Evolutionary conservation across 2,329 filamentous ascomycete species (phyloP), one percentile per base, ranked within the genome.

Genomic region (Polychaeton citri): DNA sequence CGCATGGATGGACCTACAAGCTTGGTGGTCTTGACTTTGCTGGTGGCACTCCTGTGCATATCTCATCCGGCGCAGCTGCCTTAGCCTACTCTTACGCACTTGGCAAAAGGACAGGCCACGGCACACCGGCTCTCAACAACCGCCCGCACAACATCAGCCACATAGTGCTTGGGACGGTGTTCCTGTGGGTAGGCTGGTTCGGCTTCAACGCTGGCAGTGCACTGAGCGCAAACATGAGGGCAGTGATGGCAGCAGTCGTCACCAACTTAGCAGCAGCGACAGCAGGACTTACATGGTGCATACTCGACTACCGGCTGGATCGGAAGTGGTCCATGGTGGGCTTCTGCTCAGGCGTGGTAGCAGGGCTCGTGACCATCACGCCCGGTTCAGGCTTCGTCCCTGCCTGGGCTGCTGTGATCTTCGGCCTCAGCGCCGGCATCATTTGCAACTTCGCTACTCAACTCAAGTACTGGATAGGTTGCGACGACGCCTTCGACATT

Each of bases 181-280:
- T 94, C 63, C 76, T 94, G 12, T 94, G 86, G 85, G 81, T 93
- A 12, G 86, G 86, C 36, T 94, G 85, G 86, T 92, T 93, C 52
- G 86, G 86, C 33, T 94, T 94, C 74, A 94, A 93, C 51, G 84
- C 82, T 34, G 85, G 85, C 44, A 86, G 80, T 12, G 85, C 84
- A 10, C 66, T 90, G 37, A 69, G 77, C 33, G 84, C 84, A 35
- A 92, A 90, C 58, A 60, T 93, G 53, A 79, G 86, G 33, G 83
- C 83, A 31, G 72, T 93, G 49, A 85, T 93, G 78, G 86, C 86
- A 31, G 81, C 81, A 8, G 69, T 88, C 2, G 82, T 88, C 30
- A 93, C 86, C 36, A 90, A 93, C 57, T 64, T 93, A 19, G 79
- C 85, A 17, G 86, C 85, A 21, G 84, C 80, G 40, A 74, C 86